Evolutionary conservation across 768 basidiomycete species (phyloP).

Genomic region (Kwoniella shandongensis): DNA sequence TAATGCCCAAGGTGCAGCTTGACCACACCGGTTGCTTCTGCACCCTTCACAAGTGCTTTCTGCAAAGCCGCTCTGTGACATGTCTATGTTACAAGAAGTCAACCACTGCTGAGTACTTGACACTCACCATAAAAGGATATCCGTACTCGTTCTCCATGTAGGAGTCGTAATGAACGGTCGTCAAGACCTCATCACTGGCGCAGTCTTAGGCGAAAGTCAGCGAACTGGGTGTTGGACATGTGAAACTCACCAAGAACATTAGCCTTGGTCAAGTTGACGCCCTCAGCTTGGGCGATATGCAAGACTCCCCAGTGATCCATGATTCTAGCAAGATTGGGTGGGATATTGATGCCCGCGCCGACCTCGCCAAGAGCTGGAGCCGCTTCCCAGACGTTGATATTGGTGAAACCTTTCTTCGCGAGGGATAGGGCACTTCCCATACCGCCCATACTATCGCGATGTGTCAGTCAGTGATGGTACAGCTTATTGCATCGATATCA

Average conservation of each 20-base stretch:
- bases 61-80: slow-evolving; percentile 54
- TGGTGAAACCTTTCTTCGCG: slow-evolving; percentile 48
- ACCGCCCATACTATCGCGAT: slow-evolving; percentile 45
- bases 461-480: background rate
- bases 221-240: background rate
- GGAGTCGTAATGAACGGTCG: slow-evolving; percentile 45
- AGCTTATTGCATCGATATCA: background rate
- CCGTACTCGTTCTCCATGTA: slow-evolving; percentile 51
- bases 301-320: slow-evolving; percentile 51
- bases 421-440: slow-evolving; percentile 51
- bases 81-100: slow-evolving; percentile 24
- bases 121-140: slow-evolving; percentile 41
- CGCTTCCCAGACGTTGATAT: slow-evolving; percentile 51
- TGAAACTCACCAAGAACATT: slow-evolving; percentile 45
- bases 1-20: slow-evolving; percentile 44
- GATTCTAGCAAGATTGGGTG: slow-evolving; percentile 53
- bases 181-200: slow-evolving; percentile 49
- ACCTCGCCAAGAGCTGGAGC: slow-evolving; percentile 52
- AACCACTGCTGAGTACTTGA: background rate
- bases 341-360: slow-evolving; percentile 55
- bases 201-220: slow-evolving; percentile 25
- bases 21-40: slow-evolving; percentile 43
- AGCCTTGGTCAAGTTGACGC: slow-evolving; percentile 45
- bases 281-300: slow-evolving; percentile 43
- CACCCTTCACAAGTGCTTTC: slow-evolving; percentile 49